Percentiles rank a stretch among this genome's conserved stretches.
Evolutionary conservation across 345 rosid genomes (phyloP).

Genomic region (Sisymbrium irio): DNA sequence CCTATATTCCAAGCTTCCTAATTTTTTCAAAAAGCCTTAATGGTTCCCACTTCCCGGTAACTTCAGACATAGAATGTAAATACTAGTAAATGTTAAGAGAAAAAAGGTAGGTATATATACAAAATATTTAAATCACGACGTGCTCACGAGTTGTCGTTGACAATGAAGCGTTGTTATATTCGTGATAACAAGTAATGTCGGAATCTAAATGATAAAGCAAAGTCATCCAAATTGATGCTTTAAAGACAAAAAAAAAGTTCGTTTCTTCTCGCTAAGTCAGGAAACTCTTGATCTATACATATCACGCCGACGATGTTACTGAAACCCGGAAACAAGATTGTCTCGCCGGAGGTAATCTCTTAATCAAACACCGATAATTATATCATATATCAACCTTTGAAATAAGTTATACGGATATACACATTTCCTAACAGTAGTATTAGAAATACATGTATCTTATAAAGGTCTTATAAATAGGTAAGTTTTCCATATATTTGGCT

Average conservation of each 20-base stretch:
- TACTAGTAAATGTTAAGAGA: too few species aligned
- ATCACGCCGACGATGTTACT: constrained; percentile 9
- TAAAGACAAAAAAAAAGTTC: background rate
- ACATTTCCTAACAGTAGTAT: background rate
- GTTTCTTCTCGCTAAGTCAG: background rate
- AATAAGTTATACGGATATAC: background rate
- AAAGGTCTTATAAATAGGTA: too few species aligned
- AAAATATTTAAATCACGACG: constrained; percentile 17
- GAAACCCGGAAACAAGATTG: constrained; percentile 16
- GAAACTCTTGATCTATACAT: background rate
- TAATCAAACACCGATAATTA: background rate
- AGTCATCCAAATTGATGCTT: constrained; percentile 19
- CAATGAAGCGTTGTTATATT: constrained; percentile 6
- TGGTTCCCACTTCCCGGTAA: background rate
- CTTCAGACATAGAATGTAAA: background rate
- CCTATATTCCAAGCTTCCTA: background rate
- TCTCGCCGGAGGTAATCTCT: constrained; percentile 28
- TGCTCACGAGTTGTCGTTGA: constrained; percentile 18
- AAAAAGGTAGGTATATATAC: too few species aligned
- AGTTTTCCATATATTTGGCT: too few species aligned
- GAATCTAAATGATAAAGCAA: constrained; percentile 5
- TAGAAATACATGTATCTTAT: background rate
- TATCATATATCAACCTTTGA: background rate
- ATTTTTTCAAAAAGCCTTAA: background rate
- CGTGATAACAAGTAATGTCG: constrained; percentile 35